A percentile compares a stretch with the other conserved stretches of the same genome.
Evolutionary conservation across 495 filamentous ascomycete genomes (phyloP).

Genomic region (Penicillium samsonianum): DNA sequence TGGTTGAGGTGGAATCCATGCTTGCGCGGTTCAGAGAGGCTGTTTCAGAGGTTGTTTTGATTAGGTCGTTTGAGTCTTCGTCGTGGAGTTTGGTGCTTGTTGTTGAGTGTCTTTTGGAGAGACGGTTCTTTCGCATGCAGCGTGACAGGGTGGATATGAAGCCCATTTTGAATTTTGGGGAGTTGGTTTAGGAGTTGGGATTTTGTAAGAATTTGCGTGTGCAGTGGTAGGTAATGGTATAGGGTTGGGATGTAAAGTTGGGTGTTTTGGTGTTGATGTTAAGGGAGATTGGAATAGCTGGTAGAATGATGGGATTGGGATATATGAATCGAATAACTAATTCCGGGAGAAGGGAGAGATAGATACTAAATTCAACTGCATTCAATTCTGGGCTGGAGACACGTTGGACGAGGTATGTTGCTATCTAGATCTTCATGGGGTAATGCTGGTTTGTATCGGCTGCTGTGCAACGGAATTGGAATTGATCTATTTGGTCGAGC

Average conservation of each 20-base stretch:
- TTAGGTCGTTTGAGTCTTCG: slow-evolving; percentile 30
- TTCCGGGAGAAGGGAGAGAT: not conserved
- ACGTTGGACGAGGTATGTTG: slow-evolving; percentile 10
- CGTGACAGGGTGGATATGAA: slow-evolving; percentile 25
- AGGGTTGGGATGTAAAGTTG: not conserved
- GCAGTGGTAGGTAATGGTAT: not conserved
- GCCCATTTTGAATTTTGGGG: slow-evolving; percentile 24
- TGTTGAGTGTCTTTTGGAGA: slow-evolving; percentile 22
- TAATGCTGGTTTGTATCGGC: not conserved
- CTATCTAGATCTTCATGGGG: slow-evolving; percentile 6
- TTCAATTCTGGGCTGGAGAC: not conserved
- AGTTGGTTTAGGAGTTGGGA: too few species aligned
- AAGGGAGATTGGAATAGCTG: slow-evolving; percentile 1
- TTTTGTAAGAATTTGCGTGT: not conserved
- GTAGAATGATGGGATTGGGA: not conserved
- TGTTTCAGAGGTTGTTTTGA: slow-evolving; percentile 20
- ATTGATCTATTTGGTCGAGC: not conserved
- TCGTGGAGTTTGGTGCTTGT: slow-evolving; percentile 19
- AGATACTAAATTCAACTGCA: not conserved
- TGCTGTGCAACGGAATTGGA: not conserved
- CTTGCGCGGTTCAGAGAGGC: slow-evolving; percentile 19
- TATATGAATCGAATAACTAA: not conserved
- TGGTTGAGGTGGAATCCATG: slow-evolving; percentile 19
- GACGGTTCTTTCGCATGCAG: slow-evolving; percentile 20
- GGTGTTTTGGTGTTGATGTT: not conserved